Conservation (phyloP, 116 monocot species). For the Iris pallida region DNA sequence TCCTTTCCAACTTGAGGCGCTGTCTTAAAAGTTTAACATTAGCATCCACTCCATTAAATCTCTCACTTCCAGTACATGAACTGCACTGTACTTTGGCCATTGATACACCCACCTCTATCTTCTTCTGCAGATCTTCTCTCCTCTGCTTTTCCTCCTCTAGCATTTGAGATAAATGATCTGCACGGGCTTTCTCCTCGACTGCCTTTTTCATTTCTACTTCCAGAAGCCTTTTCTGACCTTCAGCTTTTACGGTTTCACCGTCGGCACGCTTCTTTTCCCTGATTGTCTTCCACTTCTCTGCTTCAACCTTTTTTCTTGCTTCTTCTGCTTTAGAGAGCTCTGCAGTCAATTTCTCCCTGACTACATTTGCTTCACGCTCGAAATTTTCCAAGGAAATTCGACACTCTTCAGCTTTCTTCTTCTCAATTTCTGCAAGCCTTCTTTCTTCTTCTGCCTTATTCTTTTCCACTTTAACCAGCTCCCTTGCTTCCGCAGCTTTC, state of each 20-base stretch:
- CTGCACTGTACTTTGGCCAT: background rate
- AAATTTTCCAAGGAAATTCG: conserved; percentile 42
- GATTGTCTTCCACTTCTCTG: conserved; percentile 40
- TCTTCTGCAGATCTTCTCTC: conserved; percentile 42
- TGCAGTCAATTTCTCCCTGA: conserved; percentile 33
- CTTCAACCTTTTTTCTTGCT: conserved; percentile 42
- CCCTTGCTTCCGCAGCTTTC: conserved; percentile 38
- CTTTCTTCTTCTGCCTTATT: conserved; percentile 23
- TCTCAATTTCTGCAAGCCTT: conserved; percentile 40
- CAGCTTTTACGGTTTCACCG: conserved; percentile 23
- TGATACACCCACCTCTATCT: conserved; percentile 18
- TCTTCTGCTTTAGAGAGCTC: conserved; percentile 40
- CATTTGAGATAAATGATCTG: conserved; percentile 34
- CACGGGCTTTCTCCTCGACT: conserved; percentile 33
- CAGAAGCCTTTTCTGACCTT: conserved; percentile 37
- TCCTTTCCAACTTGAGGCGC: conserved; percentile 64
- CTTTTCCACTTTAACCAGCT: conserved; percentile 18
- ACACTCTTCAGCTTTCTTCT: conserved; percentile 38
- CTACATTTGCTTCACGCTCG: conserved; percentile 51
- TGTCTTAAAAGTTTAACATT: conserved; percentile 48
- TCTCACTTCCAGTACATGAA: conserved; percentile 5
- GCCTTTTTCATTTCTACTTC: conserved; percentile 46
- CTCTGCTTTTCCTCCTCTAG: conserved; percentile 52
- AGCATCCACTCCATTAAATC: conserved; percentile 7
- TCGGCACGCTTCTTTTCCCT: conserved; percentile 68